Evolutionary conservation across 169 alveolate species (phyloP), one percentile per base, ranked within the genome.

Genomic region (Plasmodium falciparum): DNA sequence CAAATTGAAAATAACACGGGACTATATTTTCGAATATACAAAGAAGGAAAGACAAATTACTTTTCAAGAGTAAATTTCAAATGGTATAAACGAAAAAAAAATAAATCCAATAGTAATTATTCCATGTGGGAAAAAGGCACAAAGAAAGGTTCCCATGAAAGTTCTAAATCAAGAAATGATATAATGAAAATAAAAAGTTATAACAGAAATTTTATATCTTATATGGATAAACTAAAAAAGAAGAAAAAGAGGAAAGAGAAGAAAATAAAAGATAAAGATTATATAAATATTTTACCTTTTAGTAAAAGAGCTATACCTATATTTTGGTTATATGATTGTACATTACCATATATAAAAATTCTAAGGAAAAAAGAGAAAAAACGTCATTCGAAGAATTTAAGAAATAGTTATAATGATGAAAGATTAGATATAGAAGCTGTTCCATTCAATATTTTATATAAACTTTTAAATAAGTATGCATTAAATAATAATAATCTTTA

Each of bases 1-100:
- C 95, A 93, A 74, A 88, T 93, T 9, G 93, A 90, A 47, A 93
- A 93, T 62, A 88, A 89, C 72, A 85, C 93, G 49, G 58, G 94
- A 17, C 63, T 93, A 75, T 62, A 88, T 12, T 91, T 93, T 24
- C 90, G 95, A 61, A 88, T 93, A 45, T 93, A 89, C 45, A 85
- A 85, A 49, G 94, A 93, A 61, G 91, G 93, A 26, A 50, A 91
- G 24, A 83, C 89, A 24, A 85, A 67, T 61, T 91, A 91, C 20
- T 70, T 91, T 70, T 70, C 89, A 39, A 24, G 92, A 2, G 93
- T 91, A 13, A 74, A 88, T 7, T 74, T 70, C 67, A 88, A 52
- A 70, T 89, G 73, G 94, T 65, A 66, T 70, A 56, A 45, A 65
- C 70, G 59, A 65, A 80, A 22, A 39, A 78, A 26, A 15, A 62